Evolutionary conservation across 1,284 basidiomycete species (phyloP), one percentile per base, ranked within the genome.

Genomic region (Athelia psychrophila): DNA sequence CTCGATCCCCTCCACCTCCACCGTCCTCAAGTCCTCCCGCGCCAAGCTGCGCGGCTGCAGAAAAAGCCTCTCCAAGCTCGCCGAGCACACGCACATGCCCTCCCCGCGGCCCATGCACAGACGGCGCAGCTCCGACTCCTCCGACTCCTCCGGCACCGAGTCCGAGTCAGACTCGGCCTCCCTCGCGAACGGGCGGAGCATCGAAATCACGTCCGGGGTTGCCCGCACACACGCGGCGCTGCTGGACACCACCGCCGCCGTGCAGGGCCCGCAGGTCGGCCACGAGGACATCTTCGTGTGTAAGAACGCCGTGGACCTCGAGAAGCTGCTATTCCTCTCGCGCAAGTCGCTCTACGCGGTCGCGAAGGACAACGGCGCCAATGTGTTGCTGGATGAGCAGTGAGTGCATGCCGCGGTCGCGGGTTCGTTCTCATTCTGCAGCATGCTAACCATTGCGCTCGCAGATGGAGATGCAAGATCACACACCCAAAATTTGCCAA

Each of bases 181-280:
- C 12, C 12, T 16, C 42, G 42, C 16, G 44, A 12, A n/a, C 8
- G 19, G 10, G 22, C 19, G 18, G n/a, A 56, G 60, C 48, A 38
- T 70, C 48, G 68, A 62, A 51, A 68, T 69, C 53, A 70, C 62
- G 51, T 71, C 69, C 42, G 66, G 66, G 24, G 69, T 69, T 18
- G 68, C 66, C 12, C 48, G 56, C n/a, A 71, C 66, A 3, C 67
- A 68, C 27, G 48, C 56, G 20, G 46, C 47, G 2, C 42, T 71
- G 33, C 44, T 49, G 38, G 60, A 60, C 49, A 58, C 54, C 18
- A 51, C 53, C 24, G 66, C 58, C 12, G 51, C 58, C 42, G 63
- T 49, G 44, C 56, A 69, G 23, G 68, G 68, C 12, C 69, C 68
- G 5, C 67, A 67, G 45, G 62, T 72, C 13, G 55, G 56, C 12